phyloP scores from a whole-genome alignment of 2,329 filamentous ascomycete genomes.

The Talaromyces atroroseus region DNA sequence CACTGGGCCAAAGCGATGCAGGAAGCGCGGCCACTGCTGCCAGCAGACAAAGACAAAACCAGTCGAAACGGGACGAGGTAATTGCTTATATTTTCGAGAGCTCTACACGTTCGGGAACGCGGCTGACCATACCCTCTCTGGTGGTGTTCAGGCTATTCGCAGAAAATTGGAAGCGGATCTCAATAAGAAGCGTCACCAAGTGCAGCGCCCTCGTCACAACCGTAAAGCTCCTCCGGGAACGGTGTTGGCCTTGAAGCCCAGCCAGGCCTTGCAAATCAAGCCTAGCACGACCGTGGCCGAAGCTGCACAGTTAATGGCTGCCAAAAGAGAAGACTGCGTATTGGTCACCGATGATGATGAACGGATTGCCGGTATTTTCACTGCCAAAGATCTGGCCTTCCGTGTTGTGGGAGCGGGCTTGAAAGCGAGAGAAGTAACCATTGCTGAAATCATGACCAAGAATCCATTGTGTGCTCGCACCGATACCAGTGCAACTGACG shows the following conservation, averaged over 20 bases:
- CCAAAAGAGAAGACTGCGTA: slow-evolving; percentile 96
- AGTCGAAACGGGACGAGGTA: slow-evolving; percentile 98
- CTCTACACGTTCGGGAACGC: not conserved
- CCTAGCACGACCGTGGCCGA: slow-evolving; percentile 89
- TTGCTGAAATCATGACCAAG: slow-evolving; percentile 99
- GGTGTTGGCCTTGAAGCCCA: slow-evolving; percentile 90
- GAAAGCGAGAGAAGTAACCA: slow-evolving; percentile 84
- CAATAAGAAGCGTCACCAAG: slow-evolving; percentile 89
- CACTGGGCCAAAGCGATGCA: slow-evolving; percentile 45
- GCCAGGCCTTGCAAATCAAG: slow-evolving; percentile 95
- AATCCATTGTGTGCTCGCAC: slow-evolving; percentile 96
- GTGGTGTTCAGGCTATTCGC: slow-evolving; percentile 70
- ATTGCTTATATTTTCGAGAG: not conserved
- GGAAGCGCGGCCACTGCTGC: slow-evolving; percentile 67
- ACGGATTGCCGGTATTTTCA: slow-evolving; percentile 96
- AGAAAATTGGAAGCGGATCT: slow-evolving; percentile 95
- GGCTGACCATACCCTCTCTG: not conserved
- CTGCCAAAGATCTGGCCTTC: slow-evolving; percentile 96
- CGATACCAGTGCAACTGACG: slow-evolving; percentile 96
- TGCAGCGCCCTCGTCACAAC: slow-evolving; percentile 71
- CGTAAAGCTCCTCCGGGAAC: slow-evolving; percentile 95
- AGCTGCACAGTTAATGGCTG: slow-evolving; percentile 96
- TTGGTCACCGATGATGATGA: slow-evolving; percentile 97
- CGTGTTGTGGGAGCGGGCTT: slow-evolving; percentile 86
- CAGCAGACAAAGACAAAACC: slow-evolving; percentile 89